Percentiles rank a stretch among this genome's conserved stretches.
These are phyloP conservation scores for Cytospora chrysosperma DNA, from an alignment of 2,329 filamentous ascomycete species.

Conservation along the genomic window DNA sequence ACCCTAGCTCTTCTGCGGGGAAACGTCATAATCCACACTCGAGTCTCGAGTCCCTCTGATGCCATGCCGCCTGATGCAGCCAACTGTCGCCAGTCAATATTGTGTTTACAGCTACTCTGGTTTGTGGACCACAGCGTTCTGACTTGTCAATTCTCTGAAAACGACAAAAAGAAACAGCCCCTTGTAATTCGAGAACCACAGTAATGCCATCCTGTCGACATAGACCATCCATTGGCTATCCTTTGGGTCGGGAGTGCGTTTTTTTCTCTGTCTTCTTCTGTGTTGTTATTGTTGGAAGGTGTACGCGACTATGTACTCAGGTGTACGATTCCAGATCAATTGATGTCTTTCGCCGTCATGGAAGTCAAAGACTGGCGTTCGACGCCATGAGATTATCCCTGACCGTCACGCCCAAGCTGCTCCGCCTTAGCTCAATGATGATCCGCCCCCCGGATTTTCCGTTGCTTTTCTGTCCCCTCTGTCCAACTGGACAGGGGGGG, in stretches of 20 bases:
- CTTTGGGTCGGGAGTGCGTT: no score
- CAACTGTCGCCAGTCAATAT: neutral
- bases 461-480: neutral
- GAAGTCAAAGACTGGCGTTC: no score
- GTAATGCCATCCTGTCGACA: neutral
- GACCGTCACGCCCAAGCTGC: neutral
- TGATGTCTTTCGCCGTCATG: no score
- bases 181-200: neutral
- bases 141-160: neutral
- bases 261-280: no score
- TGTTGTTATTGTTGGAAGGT: no score
- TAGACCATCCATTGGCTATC: neutral
- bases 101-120: neutral
- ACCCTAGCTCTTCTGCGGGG: slow-evolving; percentile 19
- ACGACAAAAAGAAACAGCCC: neutral
- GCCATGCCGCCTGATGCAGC: neutral
- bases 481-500: neutral
- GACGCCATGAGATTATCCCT: neutral
- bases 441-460: slow-evolving; percentile 8
- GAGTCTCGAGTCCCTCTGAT: neutral
- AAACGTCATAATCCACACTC: slow-evolving; percentile 20
- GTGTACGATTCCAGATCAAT: no score
- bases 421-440: neutral
- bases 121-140: neutral
- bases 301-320: no score